These are phyloP conservation scores for Penicillium capsulatum DNA, from an alignment of 2,329 filamentous ascomycete species.

Conservation along the genomic window DNA sequence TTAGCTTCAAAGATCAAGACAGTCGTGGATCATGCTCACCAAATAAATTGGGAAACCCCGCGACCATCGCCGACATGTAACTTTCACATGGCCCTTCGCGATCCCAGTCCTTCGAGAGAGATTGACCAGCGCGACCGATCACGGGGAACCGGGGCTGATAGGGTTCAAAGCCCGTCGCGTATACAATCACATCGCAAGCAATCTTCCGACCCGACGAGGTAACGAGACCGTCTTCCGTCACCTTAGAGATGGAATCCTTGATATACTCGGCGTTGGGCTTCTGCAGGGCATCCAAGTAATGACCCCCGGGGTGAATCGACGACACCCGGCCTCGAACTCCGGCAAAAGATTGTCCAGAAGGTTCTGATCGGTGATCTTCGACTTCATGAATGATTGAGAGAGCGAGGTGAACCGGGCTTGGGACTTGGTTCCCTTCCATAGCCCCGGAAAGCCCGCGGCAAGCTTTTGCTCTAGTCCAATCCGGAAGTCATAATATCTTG, in stretches of 20 bases:
- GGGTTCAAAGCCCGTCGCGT: constrained; percentile 7
- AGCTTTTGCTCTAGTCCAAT: constrained; percentile 3
- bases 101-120: constrained; percentile 4
- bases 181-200: constrained; percentile 4
- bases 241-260: constrained; percentile 2
- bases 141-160: constrained; percentile 9
- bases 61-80: constrained; percentile 10
- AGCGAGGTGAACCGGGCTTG: constrained; percentile 5
- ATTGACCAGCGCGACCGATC: constrained; percentile 2
- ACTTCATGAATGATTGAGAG: constrained; percentile 6
- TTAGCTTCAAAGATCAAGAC: neutral
- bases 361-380: constrained; percentile 3
- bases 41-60: constrained; percentile 8
- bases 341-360: constrained; percentile 2
- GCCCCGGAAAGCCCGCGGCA: constrained; percentile 4
- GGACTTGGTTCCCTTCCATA: constrained; percentile 6
- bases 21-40: neutral
- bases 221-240: constrained; percentile 7
- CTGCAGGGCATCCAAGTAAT: constrained; percentile 7
- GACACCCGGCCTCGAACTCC: constrained; percentile 10
- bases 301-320: constrained; percentile 8
- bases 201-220: constrained; percentile 1
- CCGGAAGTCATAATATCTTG: constrained; percentile 4
- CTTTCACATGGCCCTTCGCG: constrained; percentile 7
- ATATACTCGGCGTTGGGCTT: constrained; percentile 5